These are phyloP conservation scores for Farysia itapuensis DNA, from an alignment of 1,284 basidiomycete genomes.

Conservation along the genomic window DNA sequence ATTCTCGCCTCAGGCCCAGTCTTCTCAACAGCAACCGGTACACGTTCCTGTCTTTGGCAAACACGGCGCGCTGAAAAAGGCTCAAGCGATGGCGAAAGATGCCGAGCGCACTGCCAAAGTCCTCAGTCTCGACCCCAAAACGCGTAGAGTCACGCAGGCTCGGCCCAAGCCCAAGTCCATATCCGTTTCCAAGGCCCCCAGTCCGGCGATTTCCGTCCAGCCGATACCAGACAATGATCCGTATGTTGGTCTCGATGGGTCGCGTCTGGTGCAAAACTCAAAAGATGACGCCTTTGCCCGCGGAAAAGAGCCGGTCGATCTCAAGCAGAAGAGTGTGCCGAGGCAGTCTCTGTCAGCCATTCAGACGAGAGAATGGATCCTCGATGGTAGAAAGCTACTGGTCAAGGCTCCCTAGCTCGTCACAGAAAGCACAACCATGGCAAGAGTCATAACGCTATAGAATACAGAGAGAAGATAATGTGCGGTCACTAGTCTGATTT, in stretches of 20 bases:
- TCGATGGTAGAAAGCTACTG: background rate
- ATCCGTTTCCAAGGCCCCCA: background rate
- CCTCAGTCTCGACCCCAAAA: conserved; percentile 37
- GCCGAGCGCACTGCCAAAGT: conserved; percentile 37
- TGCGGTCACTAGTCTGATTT: conserved; percentile 17
- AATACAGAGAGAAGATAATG: background rate
- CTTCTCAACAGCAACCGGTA: background rate
- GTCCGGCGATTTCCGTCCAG: background rate
- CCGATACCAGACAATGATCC: conserved; percentile 8
- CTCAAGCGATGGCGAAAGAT: conserved; percentile 26
- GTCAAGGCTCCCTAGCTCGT: background rate
- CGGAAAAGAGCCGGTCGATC: too few species aligned
- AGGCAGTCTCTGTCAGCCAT: too few species aligned
- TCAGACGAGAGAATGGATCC: background rate
- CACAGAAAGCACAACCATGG: too few species aligned
- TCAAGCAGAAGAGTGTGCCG: too few species aligned
- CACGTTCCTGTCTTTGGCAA: conserved; percentile 19
- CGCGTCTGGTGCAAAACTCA: conserved; percentile 14
- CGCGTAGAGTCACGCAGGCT: conserved; percentile 23
- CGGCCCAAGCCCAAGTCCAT: conserved; percentile 9
- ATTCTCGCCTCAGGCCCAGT: background rate
- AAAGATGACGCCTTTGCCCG: conserved; percentile 12
- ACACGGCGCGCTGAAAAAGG: conserved; percentile 27
- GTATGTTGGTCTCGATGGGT: conserved; percentile 14
- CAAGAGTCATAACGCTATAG: background rate